phyloP scores from a whole-genome alignment of 371 early-diverging fungal species.

The Mortierella sp. region DNA sequence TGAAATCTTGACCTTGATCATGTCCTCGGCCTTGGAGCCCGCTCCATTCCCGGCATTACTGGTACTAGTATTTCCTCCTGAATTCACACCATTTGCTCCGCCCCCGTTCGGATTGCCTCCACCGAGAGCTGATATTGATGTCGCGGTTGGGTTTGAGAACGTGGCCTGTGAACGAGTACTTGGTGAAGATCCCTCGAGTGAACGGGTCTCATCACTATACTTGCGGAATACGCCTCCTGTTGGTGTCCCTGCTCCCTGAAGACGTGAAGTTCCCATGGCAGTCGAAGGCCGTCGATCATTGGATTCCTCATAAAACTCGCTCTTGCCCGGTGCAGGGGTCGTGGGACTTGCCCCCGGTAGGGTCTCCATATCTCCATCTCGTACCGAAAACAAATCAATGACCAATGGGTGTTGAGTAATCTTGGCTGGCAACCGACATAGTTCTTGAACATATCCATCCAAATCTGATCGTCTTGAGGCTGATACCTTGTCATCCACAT shows the following conservation, averaged over 20 bases:
- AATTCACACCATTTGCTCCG: neutral
- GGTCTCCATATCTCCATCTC: slow-evolving; percentile 75
- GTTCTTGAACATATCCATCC: slow-evolving; percentile 76
- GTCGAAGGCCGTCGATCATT: slow-evolving; percentile 2
- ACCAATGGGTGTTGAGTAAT: slow-evolving; percentile 66
- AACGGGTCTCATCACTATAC: slow-evolving; percentile 28
- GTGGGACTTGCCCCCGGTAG: slow-evolving; percentile 9
- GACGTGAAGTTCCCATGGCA: neutral
- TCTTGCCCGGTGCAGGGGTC: neutral
- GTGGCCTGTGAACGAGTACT: slow-evolving; percentile 28
- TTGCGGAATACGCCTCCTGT: slow-evolving; percentile 1
- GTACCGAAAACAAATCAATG: slow-evolving; percentile 70
- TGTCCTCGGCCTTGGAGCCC: slow-evolving; percentile 14
- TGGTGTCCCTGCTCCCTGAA: slow-evolving; percentile 20
- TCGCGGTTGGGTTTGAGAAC: slow-evolving; percentile 2
- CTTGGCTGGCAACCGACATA: slow-evolving; percentile 69
- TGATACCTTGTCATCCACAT: slow-evolving; percentile 67
- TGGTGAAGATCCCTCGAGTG: slow-evolving; percentile 25
- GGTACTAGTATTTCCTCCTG: no score
- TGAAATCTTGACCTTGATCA: slow-evolving; percentile 77
- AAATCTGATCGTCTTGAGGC: slow-evolving; percentile 70
- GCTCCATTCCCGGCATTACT: neutral
- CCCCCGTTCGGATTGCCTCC: no score
- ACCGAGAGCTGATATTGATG: neutral
- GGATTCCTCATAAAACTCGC: slow-evolving; percentile 2